Percentiles rank a stretch among this genome's conserved stretches.
phyloP scores from a whole-genome alignment of 2,329 filamentous ascomycete species.

The Sporothrix mexicana region DNA sequence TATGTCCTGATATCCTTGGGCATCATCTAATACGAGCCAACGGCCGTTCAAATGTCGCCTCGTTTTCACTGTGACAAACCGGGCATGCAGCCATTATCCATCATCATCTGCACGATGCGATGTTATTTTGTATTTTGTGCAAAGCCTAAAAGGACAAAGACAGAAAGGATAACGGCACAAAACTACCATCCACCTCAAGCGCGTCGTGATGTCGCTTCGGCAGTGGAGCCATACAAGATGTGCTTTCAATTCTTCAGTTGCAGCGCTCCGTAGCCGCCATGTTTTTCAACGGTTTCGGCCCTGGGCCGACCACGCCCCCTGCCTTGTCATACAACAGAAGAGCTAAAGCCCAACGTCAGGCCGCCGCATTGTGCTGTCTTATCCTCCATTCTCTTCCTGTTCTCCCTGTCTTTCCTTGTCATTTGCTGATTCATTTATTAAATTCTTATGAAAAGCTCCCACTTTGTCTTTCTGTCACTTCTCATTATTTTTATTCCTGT shows the following conservation, averaged over 20 bases:
- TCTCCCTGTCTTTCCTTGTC: too few species aligned
- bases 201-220: slow-evolving; percentile 7
- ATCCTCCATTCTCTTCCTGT: neutral
- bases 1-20: neutral
- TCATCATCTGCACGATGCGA: too few species aligned
- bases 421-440: neutral
- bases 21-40: slow-evolving; percentile 11
- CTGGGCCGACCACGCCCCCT: neutral
- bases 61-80: neutral
- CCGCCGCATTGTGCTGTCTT: neutral
- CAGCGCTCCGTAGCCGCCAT: too few species aligned
- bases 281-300: slow-evolving; percentile 17
- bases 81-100: too few species aligned
- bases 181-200: neutral
- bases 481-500: neutral
- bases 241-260: neutral
- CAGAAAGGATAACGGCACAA: neutral
- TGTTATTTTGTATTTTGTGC: too few species aligned
- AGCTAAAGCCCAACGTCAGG: slow-evolving; percentile 5
- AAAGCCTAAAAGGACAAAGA: neutral
- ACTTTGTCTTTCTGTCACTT: neutral
- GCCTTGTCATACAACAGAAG: neutral
- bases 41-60: neutral
- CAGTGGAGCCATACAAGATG: neutral
- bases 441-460: too few species aligned